These are phyloP conservation scores for Penicillium sp. DNA, from an alignment of 2,329 filamentous ascomycete genomes.

Conservation along the genomic window DNA sequence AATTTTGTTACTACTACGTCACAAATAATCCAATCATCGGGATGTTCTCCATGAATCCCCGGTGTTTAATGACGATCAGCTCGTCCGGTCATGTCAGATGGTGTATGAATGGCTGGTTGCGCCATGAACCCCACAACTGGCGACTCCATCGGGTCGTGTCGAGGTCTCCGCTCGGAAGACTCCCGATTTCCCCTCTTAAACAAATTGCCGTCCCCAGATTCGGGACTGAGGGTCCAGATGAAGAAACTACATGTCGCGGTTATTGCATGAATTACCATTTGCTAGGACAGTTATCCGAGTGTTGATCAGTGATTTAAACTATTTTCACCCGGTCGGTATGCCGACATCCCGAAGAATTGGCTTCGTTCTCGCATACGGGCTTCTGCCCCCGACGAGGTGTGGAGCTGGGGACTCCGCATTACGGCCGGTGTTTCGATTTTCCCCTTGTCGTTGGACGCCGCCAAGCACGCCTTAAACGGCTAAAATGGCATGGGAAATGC, in stretches of 20 bases:
- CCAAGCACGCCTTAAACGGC: slow-evolving; percentile 6
- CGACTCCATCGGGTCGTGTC: slow-evolving; percentile 12
- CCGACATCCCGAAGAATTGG: not conserved
- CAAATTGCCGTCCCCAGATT: slow-evolving; percentile 2
- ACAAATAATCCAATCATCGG: not conserved
- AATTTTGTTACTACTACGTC: not conserved
- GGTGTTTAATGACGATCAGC: slow-evolving; percentile 11
- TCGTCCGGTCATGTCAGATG: not conserved
- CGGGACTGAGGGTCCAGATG: not conserved
- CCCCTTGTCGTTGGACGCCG: not conserved
- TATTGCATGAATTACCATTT: not conserved
- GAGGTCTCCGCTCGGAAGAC: slow-evolving; percentile 7
- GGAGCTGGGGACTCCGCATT: slow-evolving; percentile 3
- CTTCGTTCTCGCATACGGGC: not conserved
- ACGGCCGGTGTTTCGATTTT: not conserved
- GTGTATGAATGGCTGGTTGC: not conserved
- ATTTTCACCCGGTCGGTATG: not conserved
- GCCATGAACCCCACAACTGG: slow-evolving; percentile 9
- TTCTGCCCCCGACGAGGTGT: not conserved
- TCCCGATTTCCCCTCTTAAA: slow-evolving; percentile 7
- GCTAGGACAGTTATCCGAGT: not conserved
- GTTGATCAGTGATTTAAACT: not conserved
- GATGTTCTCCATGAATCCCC: not conserved
- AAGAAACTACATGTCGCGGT: not conserved
- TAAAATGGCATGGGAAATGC: slow-evolving; percentile 8